Evolutionary conservation across 2,329 filamentous ascomycete genomes (phyloP), one percentile per base, ranked within the genome.

Genomic region (Venturia pyrina): DNA sequence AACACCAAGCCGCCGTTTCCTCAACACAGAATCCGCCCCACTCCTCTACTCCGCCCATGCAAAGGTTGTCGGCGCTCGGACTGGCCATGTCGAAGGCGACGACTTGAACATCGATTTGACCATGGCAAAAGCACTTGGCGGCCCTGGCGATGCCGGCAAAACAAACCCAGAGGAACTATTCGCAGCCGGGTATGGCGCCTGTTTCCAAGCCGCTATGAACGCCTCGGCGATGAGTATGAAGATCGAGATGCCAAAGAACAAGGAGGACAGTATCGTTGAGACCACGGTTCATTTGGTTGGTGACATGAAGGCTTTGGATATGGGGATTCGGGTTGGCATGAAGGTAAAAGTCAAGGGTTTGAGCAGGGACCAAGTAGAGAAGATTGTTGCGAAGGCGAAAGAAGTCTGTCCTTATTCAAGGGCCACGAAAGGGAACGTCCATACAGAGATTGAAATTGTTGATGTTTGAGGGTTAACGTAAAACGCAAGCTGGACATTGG

Each of bases 171-270:
- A 81, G 70, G 79, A 81, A 68, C 75, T 81, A 1, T 81, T 81
- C 67, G 78, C 79, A 0, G 79, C 79, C 0, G 79, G 78, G 28
- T 81, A 80, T 67, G 79, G 78, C 34, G 78, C 79, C 10, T 81
- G 79, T 68, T 80, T 80, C 70, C 79, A 81, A 69, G 75, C 74
- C 40, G 78, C 79, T 7, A 80, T 81, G 79, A 79, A 78, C 67
- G 76, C 78, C 2, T 72, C 74, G 2, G 79, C 79, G 0, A 71
- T 75, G 17, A 70, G 70, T 21, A 64, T 81, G 65, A 76, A 76
- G 44, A 71, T 81, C 56, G 75, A 74, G 63, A 77, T 80, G 75
- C 78, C 79, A 0, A 69, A 70, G 1, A 73, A 71, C 50, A 65
- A 72, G 19, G 76, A 78, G 61, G 74, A 77, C 64, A 76, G 74